phyloP scores from a whole-genome alignment of 1,284 basidiomycete genomes.

The Nidula niveotomentosa region DNA sequence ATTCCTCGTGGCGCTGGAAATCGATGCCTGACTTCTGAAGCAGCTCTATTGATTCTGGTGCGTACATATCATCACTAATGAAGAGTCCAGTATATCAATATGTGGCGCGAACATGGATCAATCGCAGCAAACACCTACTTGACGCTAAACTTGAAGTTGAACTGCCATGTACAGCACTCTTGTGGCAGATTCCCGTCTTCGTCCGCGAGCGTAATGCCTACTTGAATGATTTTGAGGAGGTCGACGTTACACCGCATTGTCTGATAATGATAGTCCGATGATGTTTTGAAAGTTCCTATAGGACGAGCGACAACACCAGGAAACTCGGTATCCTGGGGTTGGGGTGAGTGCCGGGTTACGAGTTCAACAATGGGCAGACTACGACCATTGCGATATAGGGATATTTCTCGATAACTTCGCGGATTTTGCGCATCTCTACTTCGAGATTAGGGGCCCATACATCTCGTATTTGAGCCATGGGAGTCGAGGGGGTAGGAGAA shows the following conservation, averaged over 20 bases:
- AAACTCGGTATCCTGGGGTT: conserved; percentile 91
- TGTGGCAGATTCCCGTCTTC: conserved; percentile 90
- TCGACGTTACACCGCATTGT: conserved; percentile 99
- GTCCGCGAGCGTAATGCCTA: conserved; percentile 94
- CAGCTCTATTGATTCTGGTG: conserved; percentile 94
- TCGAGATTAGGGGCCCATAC: conserved; percentile 97
- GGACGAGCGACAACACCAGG: conserved; percentile 98
- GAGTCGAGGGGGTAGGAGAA: conserved; percentile 3
- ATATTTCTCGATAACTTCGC: conserved; percentile 87
- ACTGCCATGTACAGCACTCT: conserved; percentile 96
- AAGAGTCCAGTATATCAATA: conserved; percentile 4
- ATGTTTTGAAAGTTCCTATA: conserved; percentile 95
- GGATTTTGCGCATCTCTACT: conserved; percentile 85
- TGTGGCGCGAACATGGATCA: neutral
- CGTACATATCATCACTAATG: conserved; percentile 93
- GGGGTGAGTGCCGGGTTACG: conserved; percentile 16
- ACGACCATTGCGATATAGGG: conserved; percentile 95
- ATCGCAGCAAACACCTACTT: conserved; percentile 54
- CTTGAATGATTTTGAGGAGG: conserved; percentile 96
- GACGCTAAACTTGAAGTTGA: conserved; percentile 96
- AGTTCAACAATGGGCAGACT: conserved; percentile 13
- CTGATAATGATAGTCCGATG: conserved; percentile 99
- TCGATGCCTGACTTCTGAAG: conserved; percentile 96
- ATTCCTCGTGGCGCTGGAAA: conserved; percentile 90
- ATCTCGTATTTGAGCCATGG: conserved; percentile 80